A percentile compares a stretch with the other conserved stretches of the same genome.
phyloP scores from a whole-genome alignment of 1,139 yeast species.

The Lodderomyces parapsilosis region DNA sequence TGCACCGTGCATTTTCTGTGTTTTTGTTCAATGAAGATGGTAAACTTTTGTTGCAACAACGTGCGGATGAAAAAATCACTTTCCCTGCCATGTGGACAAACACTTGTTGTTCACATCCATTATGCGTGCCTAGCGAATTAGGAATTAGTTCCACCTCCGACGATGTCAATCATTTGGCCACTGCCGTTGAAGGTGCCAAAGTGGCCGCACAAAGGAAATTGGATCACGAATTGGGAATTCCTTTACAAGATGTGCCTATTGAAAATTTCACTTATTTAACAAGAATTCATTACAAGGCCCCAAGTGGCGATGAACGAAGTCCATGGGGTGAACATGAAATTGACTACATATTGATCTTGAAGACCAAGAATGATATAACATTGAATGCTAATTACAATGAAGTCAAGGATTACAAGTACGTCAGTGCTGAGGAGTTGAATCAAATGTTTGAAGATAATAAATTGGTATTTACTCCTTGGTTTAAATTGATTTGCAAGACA shows the following conservation, averaged over 20 bases:
- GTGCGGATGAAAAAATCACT: slow-evolving; percentile 95
- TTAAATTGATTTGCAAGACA: slow-evolving; percentile 88
- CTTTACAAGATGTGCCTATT: slow-evolving; percentile 57
- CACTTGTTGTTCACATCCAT: slow-evolving; percentile 97
- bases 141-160: slow-evolving; percentile 42
- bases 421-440: slow-evolving; percentile 62
- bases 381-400: slow-evolving; percentile 70
- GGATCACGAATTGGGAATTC: slow-evolving; percentile 89
- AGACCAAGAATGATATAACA: slow-evolving; percentile 53
- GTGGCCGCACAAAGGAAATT: slow-evolving; percentile 90
- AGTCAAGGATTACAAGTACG: slow-evolving; percentile 79
- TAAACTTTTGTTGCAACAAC: slow-evolving; percentile 81
- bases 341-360: slow-evolving; percentile 85
- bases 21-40: slow-evolving; percentile 80
- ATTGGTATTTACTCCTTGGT: slow-evolving; percentile 93
- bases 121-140: slow-evolving; percentile 77
- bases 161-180: slow-evolving; percentile 42
- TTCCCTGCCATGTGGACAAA: slow-evolving; percentile 98
- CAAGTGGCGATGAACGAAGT: slow-evolving; percentile 61
- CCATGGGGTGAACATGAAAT: slow-evolving; percentile 97
- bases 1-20: slow-evolving; percentile 95
- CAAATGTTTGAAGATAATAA: slow-evolving; percentile 68
- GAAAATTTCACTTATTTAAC: slow-evolving; percentile 79
- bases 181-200: slow-evolving; percentile 74
- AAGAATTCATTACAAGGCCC: slow-evolving; percentile 92